Evolutionary conservation across 2,329 filamentous ascomycete genomes (phyloP).

Genomic region (Talaromyces sp.): DNA sequence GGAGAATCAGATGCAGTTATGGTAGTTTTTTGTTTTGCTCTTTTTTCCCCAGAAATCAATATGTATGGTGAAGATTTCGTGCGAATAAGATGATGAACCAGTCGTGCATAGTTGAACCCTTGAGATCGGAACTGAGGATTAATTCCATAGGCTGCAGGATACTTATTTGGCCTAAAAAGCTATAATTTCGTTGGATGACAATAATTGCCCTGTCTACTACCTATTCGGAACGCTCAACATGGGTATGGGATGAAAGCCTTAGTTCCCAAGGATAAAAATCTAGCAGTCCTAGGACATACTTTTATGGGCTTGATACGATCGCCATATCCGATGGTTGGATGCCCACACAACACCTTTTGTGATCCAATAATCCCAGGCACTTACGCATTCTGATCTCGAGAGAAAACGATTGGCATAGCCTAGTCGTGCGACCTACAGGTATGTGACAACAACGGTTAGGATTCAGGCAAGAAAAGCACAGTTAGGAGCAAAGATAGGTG

Average conservation of each 20-base stretch:
- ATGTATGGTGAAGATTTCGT: slow-evolving; percentile 11
- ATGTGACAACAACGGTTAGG: not conserved
- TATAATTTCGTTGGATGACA: not conserved
- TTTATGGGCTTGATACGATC: not conserved
- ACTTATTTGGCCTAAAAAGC: too few species aligned
- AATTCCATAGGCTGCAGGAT: not conserved
- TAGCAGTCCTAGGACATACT: slow-evolving; percentile 4
- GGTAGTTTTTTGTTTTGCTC: too few species aligned
- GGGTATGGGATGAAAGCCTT: not conserved
- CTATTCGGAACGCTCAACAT: slow-evolving; percentile 13
- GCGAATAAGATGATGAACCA: slow-evolving; percentile 1
- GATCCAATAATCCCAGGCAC: not conserved
- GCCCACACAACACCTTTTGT: not conserved
- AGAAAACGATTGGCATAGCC: not conserved
- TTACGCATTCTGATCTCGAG: not conserved
- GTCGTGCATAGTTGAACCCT: not conserved
- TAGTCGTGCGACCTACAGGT: not conserved
- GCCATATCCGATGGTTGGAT: not conserved
- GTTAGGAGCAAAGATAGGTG: not conserved
- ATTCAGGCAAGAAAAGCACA: not conserved
- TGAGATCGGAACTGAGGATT: not conserved
- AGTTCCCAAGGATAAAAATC: slow-evolving; percentile 8
- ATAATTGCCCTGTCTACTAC: slow-evolving; percentile 5
- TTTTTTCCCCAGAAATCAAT: not conserved
- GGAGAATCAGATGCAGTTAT: slow-evolving; percentile 7